Conservation (phyloP, 495 filamentous ascomycete species). For the Evernia prunastri region DNA sequence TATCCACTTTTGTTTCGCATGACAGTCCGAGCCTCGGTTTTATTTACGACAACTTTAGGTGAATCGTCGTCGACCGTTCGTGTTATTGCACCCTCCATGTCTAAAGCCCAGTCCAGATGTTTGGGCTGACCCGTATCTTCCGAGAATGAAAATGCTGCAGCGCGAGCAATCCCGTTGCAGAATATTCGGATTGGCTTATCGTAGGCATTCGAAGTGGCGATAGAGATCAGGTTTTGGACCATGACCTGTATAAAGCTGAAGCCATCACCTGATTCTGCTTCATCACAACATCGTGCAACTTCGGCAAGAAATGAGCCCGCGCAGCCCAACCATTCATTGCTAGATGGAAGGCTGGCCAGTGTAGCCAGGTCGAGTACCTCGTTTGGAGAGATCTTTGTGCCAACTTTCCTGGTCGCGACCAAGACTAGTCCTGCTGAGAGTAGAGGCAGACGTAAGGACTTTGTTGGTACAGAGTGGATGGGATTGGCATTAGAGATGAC, state of each 20-base stretch:
- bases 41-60: slow-evolving; percentile 18
- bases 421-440: slow-evolving; percentile 12
- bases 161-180: slow-evolving; percentile 38
- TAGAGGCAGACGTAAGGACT: slow-evolving; percentile 6
- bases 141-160: slow-evolving; percentile 44
- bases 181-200: slow-evolving; percentile 21
- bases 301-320: slow-evolving; percentile 20
- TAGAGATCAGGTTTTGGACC: slow-evolving; percentile 9
- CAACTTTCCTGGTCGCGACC: neutral
- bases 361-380: neutral
- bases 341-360: slow-evolving; percentile 7
- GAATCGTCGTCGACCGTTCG: slow-evolving; percentile 23
- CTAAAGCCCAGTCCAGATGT: slow-evolving; percentile 45
- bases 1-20: slow-evolving; percentile 32
- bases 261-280: slow-evolving; percentile 13
- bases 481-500: neutral
- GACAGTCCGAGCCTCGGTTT: slow-evolving; percentile 19
- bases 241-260: slow-evolving; percentile 18
- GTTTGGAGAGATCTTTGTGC: neutral
- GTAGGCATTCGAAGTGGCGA: neutral
- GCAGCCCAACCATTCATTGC: neutral
- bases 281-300: slow-evolving; percentile 23
- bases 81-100: slow-evolving; percentile 38
- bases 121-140: slow-evolving; percentile 42
- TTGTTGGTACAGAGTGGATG: neutral